Evolutionary conservation across 2,329 filamentous ascomycete genomes (phyloP), one percentile per base, ranked within the genome.

Genomic region (Amylocarpus encephaloides): DNA sequence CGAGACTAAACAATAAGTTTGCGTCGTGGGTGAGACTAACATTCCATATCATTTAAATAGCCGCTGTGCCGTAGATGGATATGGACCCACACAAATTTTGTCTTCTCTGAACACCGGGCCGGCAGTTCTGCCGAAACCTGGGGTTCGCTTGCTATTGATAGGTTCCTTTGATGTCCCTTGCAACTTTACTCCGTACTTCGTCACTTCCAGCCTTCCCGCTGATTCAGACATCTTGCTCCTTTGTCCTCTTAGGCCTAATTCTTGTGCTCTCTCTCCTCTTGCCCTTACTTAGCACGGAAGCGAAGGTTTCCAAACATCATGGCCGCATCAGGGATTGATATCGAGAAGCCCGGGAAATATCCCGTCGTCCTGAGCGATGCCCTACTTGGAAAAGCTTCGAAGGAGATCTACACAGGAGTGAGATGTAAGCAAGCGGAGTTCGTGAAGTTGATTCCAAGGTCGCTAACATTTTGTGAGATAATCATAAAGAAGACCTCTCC

Each of bases 331-430:
- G 49, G 57, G 44, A 73, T 83, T 51, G 79, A 84, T 66, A 77
- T 80, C 53, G 81, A 79, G 48, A 76, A 79, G 66, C 70, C 72
- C 51, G 79, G 73, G 51, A 79, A 80, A 62, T 85, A 83, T 61
- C 80, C 79, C 44, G 75, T 85, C 49, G 73, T 84, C 42, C 71
- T 85, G 40, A 82, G 81, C 64, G 80, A 84, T 59, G 76, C 76
- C 26, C 68, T 85, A 30, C 68, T 82, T 33, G 76, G 77, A 38
- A 78, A 76, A 55, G 66, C 76, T 1, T 68, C 76, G 30, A 79
- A 77, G 56, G 77, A 82, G 53, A 69, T 79, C 43, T 82, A 79
- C 58, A 83, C 80, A 1, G 77, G 77, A 48, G 71, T 85, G 43
- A 70, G 75, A 67, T 84, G 80, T 83, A 73, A 53, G 75, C 59